Evolutionary conservation across 2,329 filamentous ascomycete genomes (phyloP).

Genomic region (Epichloe typhina): DNA sequence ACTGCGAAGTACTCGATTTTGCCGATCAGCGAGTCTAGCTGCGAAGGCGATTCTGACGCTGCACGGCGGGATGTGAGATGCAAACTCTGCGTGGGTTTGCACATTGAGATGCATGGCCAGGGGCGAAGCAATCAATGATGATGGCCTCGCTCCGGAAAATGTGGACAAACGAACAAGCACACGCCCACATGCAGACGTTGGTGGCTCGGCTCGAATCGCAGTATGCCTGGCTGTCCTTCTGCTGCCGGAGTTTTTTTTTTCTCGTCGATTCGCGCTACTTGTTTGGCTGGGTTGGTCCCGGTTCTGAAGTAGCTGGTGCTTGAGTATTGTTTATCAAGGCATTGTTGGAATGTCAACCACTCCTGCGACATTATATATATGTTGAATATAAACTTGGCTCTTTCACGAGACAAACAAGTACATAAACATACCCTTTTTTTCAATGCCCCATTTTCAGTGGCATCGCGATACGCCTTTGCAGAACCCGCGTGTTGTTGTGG

Average conservation of each 20-base stretch:
- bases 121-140: background rate
- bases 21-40: conserved; percentile 52
- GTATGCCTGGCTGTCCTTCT: background rate
- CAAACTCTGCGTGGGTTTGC: too few relatives aligned
- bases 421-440: conserved; percentile 8
- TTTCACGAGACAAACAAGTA: conserved; percentile 16
- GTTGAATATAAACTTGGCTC: background rate
- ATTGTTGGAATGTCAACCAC: background rate
- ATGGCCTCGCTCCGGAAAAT: background rate
- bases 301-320: background rate
- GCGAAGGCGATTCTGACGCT: background rate
- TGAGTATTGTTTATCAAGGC: conserved; percentile 5
- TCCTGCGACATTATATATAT: background rate
- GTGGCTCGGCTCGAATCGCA: background rate
- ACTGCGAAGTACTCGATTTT: conserved; percentile 85
- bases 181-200: too few relatives aligned
- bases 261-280: conserved; percentile 4
- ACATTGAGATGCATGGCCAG: background rate
- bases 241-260: conserved; percentile 4
- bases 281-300: conserved; percentile 5
- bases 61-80: too few relatives aligned
- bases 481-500: too few relatives aligned
- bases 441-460: too few relatives aligned
- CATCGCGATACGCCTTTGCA: too few relatives aligned
- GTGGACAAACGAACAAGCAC: background rate